Base-by-base conservation (phyloP, 1,139 yeast genomes). In the Debaryomyces udenii region DNA sequence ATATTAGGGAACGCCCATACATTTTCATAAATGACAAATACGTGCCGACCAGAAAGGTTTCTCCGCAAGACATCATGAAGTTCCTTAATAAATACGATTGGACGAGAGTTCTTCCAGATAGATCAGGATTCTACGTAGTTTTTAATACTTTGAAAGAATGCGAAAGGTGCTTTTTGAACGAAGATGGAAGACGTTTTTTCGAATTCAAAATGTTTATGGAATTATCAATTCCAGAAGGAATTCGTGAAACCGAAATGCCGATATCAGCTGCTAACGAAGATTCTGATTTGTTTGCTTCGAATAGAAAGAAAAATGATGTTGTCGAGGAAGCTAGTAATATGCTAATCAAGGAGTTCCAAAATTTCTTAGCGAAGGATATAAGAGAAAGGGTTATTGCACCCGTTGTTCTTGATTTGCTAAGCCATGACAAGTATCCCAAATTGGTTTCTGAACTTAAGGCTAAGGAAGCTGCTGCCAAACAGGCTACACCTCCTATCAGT, bases 351-450 rank as follows among this genome's bases (percentile, higher is more conserved):
- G 96, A 89, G 47, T 73, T 89, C 41, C 80, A 79, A 47, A 66
- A 71, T 4, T 81, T 83, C 40, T 62, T 89, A 39, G 66, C 81
- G 27, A 83, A 85, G 46, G 96, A 89, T 62, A 78, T 89, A 27
- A 72, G 88, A 52, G 93, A 83, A 53, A 78, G 90, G 48, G 67
- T 86, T 4, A 76, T 87, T 27, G 91, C 89, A 0, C 91, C 95
- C 0, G 73, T 76, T 1, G 77, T 89, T 13, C 70, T 86, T 40
- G 85, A 83, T 26, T 65, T 77, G 14, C 69, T 89, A 48, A 76
- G 78, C 44, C 84, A 81, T 35, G 79, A 77, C 3, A 76, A 77
- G 38, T 84, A 80, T 52, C 83, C 86, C 0, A 72, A 70, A 2
- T 51, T 80, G 18, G 63, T 80, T 24, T 69, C 69, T n/a, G 76